phyloP scores from a whole-genome alignment of 768 basidiomycete species.

The Trametes cubensis region DNA sequence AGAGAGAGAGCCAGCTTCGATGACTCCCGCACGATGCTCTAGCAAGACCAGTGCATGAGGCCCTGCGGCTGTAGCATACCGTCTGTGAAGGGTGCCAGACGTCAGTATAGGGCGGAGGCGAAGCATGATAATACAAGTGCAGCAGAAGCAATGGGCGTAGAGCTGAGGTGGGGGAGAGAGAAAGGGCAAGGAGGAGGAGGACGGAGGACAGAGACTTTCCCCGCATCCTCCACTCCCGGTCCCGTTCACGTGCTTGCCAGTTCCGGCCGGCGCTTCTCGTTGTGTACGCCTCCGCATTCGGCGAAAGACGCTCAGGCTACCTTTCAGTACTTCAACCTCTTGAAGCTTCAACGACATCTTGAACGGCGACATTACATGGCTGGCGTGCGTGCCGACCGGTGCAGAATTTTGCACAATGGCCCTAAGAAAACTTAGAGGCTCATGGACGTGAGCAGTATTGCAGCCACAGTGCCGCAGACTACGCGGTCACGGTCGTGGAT shows the following conservation, averaged over 20 bases:
- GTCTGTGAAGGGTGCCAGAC: constrained; percentile 33
- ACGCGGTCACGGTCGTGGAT: too few relatives aligned
- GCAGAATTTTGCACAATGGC: too few relatives aligned
- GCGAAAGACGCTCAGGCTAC: too few relatives aligned
- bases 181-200: neutral
- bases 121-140: constrained; percentile 12
- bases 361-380: too few relatives aligned
- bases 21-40: constrained; percentile 80
- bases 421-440: too few relatives aligned
- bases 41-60: constrained; percentile 86
- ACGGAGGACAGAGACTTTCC: neutral
- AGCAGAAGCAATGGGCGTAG: neutral
- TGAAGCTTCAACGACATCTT: too few relatives aligned
- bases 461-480: too few relatives aligned
- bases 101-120: constrained; percentile 16
- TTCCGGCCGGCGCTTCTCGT: constrained; percentile 1
- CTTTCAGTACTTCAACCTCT: too few relatives aligned
- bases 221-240: constrained; percentile 17
- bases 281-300: too few relatives aligned
- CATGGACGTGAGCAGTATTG: too few relatives aligned
- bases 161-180: neutral
- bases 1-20: constrained; percentile 87
- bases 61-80: constrained; percentile 61
- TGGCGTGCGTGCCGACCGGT: too few relatives aligned
- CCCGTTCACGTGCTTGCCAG: constrained; percentile 8